Evolutionary conservation across 345 rosid genomes (phyloP).

Genomic region (Eucalyptus regnans): DNA sequence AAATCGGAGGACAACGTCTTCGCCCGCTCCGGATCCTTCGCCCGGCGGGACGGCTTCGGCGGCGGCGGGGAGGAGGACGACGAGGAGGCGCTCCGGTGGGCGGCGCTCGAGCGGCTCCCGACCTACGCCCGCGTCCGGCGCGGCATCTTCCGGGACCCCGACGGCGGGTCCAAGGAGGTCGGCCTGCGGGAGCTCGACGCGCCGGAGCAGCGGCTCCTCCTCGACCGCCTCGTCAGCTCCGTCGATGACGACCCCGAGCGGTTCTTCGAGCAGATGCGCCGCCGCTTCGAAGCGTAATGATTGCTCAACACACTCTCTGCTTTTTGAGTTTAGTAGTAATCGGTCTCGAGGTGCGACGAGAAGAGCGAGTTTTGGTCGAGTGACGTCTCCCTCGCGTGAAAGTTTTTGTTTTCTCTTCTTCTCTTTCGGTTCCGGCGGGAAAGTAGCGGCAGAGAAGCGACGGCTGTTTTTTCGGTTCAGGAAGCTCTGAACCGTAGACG

Average conservation of each 20-base stretch:
- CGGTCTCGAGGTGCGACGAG: neutral
- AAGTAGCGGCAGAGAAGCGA: neutral
- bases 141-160: constrained; percentile 60
- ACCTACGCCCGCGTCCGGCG: constrained; percentile 63
- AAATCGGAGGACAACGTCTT: constrained; percentile 69
- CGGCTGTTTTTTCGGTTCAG: neutral
- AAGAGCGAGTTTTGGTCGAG: neutral
- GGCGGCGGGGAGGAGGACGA: constrained; percentile 52
- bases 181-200: constrained; percentile 55
- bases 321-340: neutral
- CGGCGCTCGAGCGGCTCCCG: constrained; percentile 84
- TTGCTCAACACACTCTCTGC: neutral
- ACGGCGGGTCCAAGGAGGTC: constrained; percentile 63
- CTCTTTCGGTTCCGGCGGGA: neutral
- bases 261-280: constrained; percentile 75
- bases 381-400: neutral
- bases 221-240: constrained; percentile 62
- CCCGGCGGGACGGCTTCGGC: constrained; percentile 3
- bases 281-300: constrained; percentile 65
- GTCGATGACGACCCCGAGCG: constrained; percentile 79
- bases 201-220: constrained; percentile 56
- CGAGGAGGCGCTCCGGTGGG: constrained; percentile 92
- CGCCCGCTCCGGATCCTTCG: constrained; percentile 51
- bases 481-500: neutral
- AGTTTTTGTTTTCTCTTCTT: neutral